These are phyloP conservation scores for Asterochloris erici DNA, from an alignment of 139 green algal species.

Conservation along the genomic window DNA sequence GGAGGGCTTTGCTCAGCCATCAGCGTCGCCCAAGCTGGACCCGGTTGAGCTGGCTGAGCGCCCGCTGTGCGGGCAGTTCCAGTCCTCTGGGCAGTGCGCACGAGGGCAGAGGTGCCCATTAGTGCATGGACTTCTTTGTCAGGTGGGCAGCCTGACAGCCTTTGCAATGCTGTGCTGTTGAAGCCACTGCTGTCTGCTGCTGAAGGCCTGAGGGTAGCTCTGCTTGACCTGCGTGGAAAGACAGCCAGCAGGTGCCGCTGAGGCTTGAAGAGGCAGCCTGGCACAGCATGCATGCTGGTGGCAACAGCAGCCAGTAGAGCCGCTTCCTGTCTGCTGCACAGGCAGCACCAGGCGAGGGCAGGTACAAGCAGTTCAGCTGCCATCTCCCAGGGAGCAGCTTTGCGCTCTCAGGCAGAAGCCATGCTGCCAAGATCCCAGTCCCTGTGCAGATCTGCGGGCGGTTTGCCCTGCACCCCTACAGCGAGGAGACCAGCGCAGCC, in stretches of 20 bases:
- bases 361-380: not conserved
- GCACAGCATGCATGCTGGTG: not conserved
- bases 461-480: slow-evolving; percentile 56
- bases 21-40: not conserved
- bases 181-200: not conserved
- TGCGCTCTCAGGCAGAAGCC: not conserved
- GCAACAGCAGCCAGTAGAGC: not conserved
- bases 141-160: slow-evolving; percentile 37
- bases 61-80: slow-evolving; percentile 54
- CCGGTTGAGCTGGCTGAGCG: slow-evolving; percentile 32
- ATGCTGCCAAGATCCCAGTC: not conserved
- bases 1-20: not conserved
- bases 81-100: slow-evolving; percentile 40
- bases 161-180: slow-evolving; percentile 13
- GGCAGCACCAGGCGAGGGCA: too few relatives aligned
- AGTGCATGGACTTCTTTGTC: slow-evolving; percentile 57
- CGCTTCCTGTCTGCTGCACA: not conserved
- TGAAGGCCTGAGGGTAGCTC: not conserved
- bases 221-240: not conserved
- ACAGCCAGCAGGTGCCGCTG: not conserved
- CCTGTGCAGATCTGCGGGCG: slow-evolving; percentile 37
- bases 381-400: not conserved
- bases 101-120: slow-evolving; percentile 42
- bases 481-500: slow-evolving; percentile 25
- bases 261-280: not conserved